Base-by-base conservation (phyloP, 306 rosid species). In the Vachellia collinsii region DNA sequence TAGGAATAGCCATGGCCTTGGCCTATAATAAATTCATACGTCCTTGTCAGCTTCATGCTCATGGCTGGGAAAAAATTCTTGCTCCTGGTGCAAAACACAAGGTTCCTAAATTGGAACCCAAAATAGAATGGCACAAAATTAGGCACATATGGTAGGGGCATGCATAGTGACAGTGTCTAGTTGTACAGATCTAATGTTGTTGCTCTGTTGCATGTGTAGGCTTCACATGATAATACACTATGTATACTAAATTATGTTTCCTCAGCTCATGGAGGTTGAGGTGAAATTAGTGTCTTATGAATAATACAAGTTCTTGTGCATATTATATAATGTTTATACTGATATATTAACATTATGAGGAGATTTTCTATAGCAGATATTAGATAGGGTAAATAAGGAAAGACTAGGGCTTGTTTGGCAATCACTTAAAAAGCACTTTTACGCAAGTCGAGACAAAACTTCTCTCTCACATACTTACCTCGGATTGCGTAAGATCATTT, bases 61-160 rank as follows among this genome's bases (percentile, higher is more conserved):
- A 7, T 62, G 19, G 16, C 67, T 66, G 47, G 54, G 34, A 29
- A 29, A 64, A 53, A 61, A 17, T 11, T 68, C 39, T 36, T 25
- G 75, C 11, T 19, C 25, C 76, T 37, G 68, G 8, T 39, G 46
- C 62, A 19, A 81, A 79, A 46, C 50, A n/a, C n/a, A 82, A 47
- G 25, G 62, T 29, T 20, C 79, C 6, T 64, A 19, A 3, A 47
- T 37, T 50, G 22, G 56, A 75, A 69, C 54, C 80, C n/a, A 81
- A 86, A 53, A 61, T 88, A 50, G 72, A 81, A 22, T 94, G 96
- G 96, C 85, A 82, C 81, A 84, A 83, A 87, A 90, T 92, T 80
- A 87, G 94, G n/a, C 90, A 88, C 83, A 51, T 87, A 75, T 94
- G 97, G 97, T 88, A 69, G 88, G 61, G 88, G 61, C 4, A 25